Conservation (phyloP, 257 asterid genomes). For the Hygrophila difformis region DNA sequence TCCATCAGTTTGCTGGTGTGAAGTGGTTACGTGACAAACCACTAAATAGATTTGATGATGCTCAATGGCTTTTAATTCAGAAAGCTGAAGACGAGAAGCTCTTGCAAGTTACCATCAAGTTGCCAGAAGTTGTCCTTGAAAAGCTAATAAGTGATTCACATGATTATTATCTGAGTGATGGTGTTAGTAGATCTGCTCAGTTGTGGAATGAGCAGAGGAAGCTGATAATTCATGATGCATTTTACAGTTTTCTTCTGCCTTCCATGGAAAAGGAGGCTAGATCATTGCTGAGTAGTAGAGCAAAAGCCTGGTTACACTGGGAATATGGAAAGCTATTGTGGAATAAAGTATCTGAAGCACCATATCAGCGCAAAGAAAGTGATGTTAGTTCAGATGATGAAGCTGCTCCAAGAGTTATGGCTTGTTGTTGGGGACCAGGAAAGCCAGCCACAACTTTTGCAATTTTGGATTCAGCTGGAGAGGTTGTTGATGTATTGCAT, state of each 20-base stretch:
- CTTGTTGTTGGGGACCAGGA: conserved; percentile 99
- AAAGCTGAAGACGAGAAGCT: conserved; percentile 97
- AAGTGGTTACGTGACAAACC: conserved; percentile 97
- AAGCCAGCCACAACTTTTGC: conserved; percentile 94
- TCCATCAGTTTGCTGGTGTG: conserved; percentile 84
- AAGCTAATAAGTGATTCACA: conserved; percentile 67
- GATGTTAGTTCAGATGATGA: conserved; percentile 81
- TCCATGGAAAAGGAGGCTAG: conserved; percentile 95
- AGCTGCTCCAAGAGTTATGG: conserved; percentile 89
- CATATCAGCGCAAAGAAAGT: conserved; percentile 78
- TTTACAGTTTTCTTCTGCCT: conserved; percentile 62
- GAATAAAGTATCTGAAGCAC: conserved; percentile 82
- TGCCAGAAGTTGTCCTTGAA: conserved; percentile 59
- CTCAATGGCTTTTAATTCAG: conserved; percentile 93
- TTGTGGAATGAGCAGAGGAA: conserved; percentile 97
- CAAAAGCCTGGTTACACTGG: conserved; percentile 64
- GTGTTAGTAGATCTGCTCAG: conserved; percentile 97
- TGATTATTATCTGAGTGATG: conserved; percentile 85
- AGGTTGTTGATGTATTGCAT: conserved; percentile 75
- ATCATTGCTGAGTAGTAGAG: conserved; percentile 59
- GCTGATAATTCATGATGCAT: conserved; percentile 74
- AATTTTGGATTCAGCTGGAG: conserved; percentile 96
- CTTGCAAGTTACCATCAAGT: conserved; percentile 70
- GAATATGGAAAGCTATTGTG: conserved; percentile 82
- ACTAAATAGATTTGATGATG: conserved; percentile 68